Evolutionary conservation across 139 green algal species (phyloP).

Genomic region (Chlorella sorokiniana): DNA sequence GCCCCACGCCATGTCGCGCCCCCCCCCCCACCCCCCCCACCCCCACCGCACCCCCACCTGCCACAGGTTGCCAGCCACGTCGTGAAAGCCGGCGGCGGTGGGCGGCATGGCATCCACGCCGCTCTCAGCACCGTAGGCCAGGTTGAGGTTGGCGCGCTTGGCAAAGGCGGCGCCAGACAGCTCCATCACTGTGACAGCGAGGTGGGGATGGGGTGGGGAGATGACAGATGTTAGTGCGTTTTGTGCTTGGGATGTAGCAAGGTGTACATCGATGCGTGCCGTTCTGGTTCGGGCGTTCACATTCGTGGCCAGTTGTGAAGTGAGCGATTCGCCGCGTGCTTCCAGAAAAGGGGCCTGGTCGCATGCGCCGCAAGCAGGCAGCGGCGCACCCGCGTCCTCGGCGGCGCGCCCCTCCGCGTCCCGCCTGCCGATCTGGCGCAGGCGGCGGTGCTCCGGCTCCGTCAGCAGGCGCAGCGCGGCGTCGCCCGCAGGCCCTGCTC

Average conservation of each 20-base stretch:
- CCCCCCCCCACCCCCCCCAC: neutral
- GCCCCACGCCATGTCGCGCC: too few relatives aligned
- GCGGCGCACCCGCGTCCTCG: conserved; percentile 20
- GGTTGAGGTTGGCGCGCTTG: conserved; percentile 59
- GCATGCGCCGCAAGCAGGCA: neutral
- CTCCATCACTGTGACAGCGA: conserved; percentile 18
- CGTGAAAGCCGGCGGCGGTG: conserved; percentile 49
- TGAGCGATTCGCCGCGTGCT: too few relatives aligned
- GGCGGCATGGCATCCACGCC: conserved; percentile 66
- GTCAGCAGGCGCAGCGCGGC: conserved; percentile 66
- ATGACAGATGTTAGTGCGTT: neutral
- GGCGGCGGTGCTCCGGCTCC: conserved; percentile 70
- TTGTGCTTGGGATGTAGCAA: neutral
- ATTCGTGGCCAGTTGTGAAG: too few relatives aligned
- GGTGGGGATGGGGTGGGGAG: neutral
- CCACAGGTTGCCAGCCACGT: conserved; percentile 53
- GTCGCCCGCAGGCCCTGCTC: conserved; percentile 31
- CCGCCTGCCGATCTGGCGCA: conserved; percentile 39
- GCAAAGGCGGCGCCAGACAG: conserved; percentile 28
- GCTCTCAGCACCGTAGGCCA: conserved; percentile 68
- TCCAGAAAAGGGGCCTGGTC: neutral
- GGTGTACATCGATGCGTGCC: neutral
- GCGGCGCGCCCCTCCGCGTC: conserved; percentile 29
- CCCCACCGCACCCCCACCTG: conserved; percentile 27
- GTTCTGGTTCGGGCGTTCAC: too few relatives aligned